Conservation (phyloP, 306 rosid species). For the Cucumis cinereus region DNA sequence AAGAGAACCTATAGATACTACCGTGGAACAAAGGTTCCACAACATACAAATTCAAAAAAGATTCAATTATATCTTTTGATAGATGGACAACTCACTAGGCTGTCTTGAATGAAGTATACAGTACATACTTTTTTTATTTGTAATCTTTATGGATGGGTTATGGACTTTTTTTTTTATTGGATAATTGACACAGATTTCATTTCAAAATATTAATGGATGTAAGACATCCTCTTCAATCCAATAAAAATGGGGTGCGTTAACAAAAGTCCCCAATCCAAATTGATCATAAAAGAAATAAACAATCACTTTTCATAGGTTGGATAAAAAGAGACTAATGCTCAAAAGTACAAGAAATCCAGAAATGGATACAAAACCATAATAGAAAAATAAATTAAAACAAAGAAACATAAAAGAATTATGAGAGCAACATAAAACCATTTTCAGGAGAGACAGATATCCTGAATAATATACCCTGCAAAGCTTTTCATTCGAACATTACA, state of each 20-base stretch:
- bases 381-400: too few species aligned
- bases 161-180: background rate
- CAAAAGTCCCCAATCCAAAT: background rate
- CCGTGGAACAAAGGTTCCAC: background rate
- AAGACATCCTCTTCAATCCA: background rate
- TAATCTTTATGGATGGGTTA: background rate
- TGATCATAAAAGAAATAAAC: background rate
- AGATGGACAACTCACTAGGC: background rate
- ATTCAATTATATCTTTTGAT: background rate
- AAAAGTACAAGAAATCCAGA: too few species aligned
- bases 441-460: too few species aligned
- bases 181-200: background rate
- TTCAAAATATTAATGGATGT: background rate
- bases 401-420: too few species aligned
- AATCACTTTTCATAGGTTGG: too few species aligned
- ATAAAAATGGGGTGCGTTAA: background rate
- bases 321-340: too few species aligned
- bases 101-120: background rate
- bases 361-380: too few species aligned
- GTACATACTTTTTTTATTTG: background rate
- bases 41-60: background rate
- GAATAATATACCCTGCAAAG: too few species aligned
- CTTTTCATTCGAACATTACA: too few species aligned
- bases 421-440: too few species aligned
- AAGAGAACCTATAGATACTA: background rate